These are phyloP conservation scores for Crithidia fasciculata DNA, from an alignment of 208 protist genomes.

Conservation along the genomic window DNA sequence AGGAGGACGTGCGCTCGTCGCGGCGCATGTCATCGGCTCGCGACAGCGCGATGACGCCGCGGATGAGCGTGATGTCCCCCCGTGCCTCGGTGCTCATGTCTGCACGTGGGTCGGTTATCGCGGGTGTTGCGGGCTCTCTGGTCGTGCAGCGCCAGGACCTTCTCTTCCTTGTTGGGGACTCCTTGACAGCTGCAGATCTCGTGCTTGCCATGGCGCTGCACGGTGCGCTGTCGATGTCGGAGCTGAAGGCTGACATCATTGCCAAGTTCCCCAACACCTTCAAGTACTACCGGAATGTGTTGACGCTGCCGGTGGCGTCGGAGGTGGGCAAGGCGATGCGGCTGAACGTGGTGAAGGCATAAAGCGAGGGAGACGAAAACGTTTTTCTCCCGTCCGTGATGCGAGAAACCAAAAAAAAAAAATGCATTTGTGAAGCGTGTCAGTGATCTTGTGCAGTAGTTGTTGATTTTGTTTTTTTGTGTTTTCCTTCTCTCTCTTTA, in stretches of 20 bases:
- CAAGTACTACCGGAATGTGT: constrained; percentile 52
- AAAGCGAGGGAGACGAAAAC: background rate
- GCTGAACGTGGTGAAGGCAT: constrained; percentile 35
- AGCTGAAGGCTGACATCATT: constrained; percentile 26
- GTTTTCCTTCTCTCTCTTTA: background rate
- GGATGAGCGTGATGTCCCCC: constrained; percentile 27
- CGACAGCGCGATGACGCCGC: constrained; percentile 23
- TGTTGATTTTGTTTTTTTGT: background rate
- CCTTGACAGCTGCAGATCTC: constrained; percentile 74
- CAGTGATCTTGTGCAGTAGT: background rate
- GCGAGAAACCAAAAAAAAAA: background rate
- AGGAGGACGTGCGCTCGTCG: background rate
- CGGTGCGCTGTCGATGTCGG: constrained; percentile 26
- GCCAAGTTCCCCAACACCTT: constrained; percentile 15
- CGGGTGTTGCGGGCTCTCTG: constrained; percentile 13
- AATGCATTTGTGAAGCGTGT: background rate
- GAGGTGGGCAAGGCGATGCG: constrained; percentile 66
- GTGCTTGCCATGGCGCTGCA: constrained; percentile 55
- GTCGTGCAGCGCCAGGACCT: constrained; percentile 43
- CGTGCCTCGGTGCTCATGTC: constrained; percentile 42
- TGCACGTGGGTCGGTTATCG: constrained; percentile 21
- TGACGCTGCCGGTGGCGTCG: constrained; percentile 59
- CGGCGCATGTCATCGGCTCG: constrained; percentile 20
- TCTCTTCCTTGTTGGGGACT: constrained; percentile 72
- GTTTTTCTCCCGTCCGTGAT: too few species aligned